Evolutionary conservation across 768 basidiomycete genomes (phyloP), one percentile per base, ranked within the genome.

Genomic region (Strobilomyces echinocephalus): DNA sequence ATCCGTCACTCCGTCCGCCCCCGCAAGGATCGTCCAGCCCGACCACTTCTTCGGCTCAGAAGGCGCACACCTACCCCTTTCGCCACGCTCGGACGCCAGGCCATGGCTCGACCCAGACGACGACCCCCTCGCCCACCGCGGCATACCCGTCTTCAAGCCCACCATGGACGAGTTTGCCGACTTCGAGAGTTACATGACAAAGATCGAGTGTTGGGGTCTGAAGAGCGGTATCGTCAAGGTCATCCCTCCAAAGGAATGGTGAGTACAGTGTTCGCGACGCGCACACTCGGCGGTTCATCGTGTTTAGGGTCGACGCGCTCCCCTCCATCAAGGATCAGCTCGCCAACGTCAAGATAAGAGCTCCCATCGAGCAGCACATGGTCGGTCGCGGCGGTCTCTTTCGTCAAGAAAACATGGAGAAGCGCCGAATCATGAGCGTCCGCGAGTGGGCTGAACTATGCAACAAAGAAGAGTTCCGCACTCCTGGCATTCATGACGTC

Each of bases 101-200:
- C 73, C 77, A 35, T 88, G 84, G 82, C 74, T 91, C 33, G 80
- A 83, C 59, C 91, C 91, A n/a, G 76, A 77, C 28, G 88, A 91
- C 63, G 91, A 92, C 74, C 88, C 83, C 24, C 65, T 84, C 28
- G 89, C 90, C 0, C 81, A 85, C 61, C 87, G 89, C 46, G 97
- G 95, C 35, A 95, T 98, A 43, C 97, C 95, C 6, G 93, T 99
- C 11, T 99, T 99, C 79, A 88, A 84, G 66, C 97, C 97, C 9
- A 83, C 88, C 2, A 87, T 95, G 83, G 85, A 87, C 47, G 92
- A 98, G 62, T 97, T 97, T 62, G 68, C 76, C 56, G 90, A 94
- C 71, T 98, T 97, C 69, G 95, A 99, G 64, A 85, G 66, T 11
- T 98, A 91, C 68, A 87, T 97, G 80, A 85, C 81, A 58, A 82